These are phyloP conservation scores for Pilaira anomala DNA, from an alignment of 192 early-diverging fungal genomes.

Conservation along the genomic window DNA sequence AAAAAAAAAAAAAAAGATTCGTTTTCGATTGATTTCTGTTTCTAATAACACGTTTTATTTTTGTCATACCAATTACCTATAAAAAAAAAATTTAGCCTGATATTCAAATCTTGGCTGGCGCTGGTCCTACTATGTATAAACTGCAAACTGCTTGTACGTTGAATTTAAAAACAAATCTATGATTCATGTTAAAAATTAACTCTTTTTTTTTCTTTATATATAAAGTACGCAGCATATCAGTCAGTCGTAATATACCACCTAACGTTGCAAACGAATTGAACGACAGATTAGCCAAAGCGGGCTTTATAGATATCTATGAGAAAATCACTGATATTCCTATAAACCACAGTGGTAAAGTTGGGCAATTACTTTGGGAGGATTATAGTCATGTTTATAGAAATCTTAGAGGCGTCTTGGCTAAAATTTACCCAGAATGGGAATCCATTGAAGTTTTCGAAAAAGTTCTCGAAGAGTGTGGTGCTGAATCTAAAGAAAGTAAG, in stretches of 20 bases:
- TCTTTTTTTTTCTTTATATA: background rate
- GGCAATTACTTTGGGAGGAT: background rate
- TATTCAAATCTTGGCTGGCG: too few species aligned
- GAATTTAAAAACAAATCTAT: background rate
- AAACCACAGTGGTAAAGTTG: background rate
- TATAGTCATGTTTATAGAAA: background rate
- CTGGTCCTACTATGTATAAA: background rate
- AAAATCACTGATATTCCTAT: background rate
- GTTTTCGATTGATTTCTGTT: too few species aligned
- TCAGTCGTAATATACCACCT: background rate
- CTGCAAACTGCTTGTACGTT: background rate
- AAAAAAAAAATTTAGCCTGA: too few species aligned
- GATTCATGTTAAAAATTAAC: background rate
- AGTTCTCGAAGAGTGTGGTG: background rate
- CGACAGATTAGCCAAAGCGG: background rate
- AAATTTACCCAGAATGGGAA: background rate
- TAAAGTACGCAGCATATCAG: background rate
- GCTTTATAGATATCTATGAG: background rate
- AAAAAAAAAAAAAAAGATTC: too few species aligned
- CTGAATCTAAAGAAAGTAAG: background rate
- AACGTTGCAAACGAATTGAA: background rate
- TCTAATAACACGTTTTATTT: too few species aligned
- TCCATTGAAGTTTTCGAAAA: background rate
- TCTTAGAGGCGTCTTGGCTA: background rate
- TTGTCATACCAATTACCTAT: too few species aligned